A percentile compares a stretch with the other conserved stretches of the same genome.
phyloP scores from a whole-genome alignment of 768 basidiomycete genomes.

The Tylopilus rubrobrunneus region DNA sequence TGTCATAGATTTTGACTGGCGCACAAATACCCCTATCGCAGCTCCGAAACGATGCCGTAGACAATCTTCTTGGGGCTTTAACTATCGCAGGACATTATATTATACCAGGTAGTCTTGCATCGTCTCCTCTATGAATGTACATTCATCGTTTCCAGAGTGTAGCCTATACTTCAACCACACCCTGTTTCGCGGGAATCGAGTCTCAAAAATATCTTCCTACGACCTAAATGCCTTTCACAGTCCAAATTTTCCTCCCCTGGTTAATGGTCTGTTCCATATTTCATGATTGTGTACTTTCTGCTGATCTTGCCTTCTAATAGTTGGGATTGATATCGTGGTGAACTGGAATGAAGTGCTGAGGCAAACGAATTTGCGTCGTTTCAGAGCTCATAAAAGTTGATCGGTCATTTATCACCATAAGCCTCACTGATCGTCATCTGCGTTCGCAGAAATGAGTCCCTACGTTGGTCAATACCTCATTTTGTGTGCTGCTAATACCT shows the following conservation, averaged over 20 bases:
- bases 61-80: conserved; percentile 86
- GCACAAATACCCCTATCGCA: conserved; percentile 92
- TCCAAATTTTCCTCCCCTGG: conserved; percentile 78
- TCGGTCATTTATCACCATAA: not conserved
- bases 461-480: conserved; percentile 61
- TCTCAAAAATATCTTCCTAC: conserved; percentile 77
- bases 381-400: conserved; percentile 75
- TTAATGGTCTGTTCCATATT: conserved; percentile 51
- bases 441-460: conserved; percentile 63
- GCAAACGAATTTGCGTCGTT: conserved; percentile 73
- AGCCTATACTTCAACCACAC: conserved; percentile 89
- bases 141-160: conserved; percentile 51
- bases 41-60: conserved; percentile 90
- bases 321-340: conserved; percentile 86
- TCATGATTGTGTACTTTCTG: not conserved
- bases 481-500: not conserved
- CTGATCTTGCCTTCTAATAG: conserved; percentile 34
- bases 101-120: conserved; percentile 65
- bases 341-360: conserved; percentile 87
- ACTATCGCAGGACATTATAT: conserved; percentile 88
- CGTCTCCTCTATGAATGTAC: not conserved
- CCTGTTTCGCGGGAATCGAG: conserved; percentile 81
- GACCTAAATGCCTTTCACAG: conserved; percentile 82
- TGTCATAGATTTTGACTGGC: conserved; percentile 74
- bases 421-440: conserved; percentile 9